A percentile compares a stretch with the other conserved stretches of the same genome.
phyloP scores from a whole-genome alignment of 345 rosid species.

The Populus alba region DNA sequence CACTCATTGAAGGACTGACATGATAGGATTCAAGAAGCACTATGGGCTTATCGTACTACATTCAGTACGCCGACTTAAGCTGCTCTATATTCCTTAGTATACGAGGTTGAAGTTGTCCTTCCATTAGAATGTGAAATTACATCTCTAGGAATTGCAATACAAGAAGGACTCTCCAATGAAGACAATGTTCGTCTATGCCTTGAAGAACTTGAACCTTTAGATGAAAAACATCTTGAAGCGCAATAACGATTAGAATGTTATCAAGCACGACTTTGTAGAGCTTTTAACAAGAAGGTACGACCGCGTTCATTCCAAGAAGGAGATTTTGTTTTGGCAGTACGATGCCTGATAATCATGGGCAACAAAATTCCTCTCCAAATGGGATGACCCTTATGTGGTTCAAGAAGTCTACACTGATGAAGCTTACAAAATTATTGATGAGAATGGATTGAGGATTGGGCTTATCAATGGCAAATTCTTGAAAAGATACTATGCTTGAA shows the following conservation, averaged over 20 bases:
- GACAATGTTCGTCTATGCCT: not conserved
- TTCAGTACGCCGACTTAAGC: not conserved
- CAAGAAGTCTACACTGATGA: too few species aligned
- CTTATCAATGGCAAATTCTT: too few species aligned
- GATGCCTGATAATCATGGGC: not conserved
- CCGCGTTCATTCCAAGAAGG: not conserved
- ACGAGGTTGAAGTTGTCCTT: not conserved
- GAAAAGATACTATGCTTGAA: too few species aligned
- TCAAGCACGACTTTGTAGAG: not conserved
- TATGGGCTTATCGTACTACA: not conserved
- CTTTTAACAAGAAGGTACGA: not conserved
- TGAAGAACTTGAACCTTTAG: not conserved
- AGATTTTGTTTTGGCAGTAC: not conserved
- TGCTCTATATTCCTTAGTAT: not conserved
- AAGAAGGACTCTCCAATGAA: not conserved
- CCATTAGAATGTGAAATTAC: not conserved
- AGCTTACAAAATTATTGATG: too few species aligned
- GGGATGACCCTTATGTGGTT: not conserved
- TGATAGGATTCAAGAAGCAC: not conserved
- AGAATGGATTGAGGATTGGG: too few species aligned
- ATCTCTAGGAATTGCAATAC: not conserved
- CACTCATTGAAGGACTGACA: not conserved
- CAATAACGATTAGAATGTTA: not conserved
- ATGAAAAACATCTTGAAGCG: not conserved
- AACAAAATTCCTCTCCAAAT: not conserved